A percentile compares a stretch with the other conserved stretches of the same genome.
Conservation (phyloP, 2,329 filamentous ascomycete genomes). For the Pyricularia grisea region DNA sequence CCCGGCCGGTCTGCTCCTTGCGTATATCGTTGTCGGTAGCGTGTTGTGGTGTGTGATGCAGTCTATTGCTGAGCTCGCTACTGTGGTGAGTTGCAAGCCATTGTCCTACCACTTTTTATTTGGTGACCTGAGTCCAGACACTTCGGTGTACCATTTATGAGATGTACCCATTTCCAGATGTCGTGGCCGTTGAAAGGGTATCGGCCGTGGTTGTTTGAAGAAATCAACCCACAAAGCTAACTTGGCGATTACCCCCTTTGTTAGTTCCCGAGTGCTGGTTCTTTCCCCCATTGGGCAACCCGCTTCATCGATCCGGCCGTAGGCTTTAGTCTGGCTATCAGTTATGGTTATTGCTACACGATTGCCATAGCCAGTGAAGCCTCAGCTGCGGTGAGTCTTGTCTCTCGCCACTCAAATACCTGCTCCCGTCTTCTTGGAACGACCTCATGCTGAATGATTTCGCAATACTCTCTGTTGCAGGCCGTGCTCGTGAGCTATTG, state of each 20-base stretch:
- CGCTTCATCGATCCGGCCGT: slow-evolving; percentile 3
- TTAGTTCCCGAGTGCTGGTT: background rate
- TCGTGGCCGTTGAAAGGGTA: background rate
- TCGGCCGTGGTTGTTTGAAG: background rate
- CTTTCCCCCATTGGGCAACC: slow-evolving; percentile 2
- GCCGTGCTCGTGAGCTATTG: background rate
- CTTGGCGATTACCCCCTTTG: background rate
- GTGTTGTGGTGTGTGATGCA: background rate
- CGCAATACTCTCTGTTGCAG: background rate
- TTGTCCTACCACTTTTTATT: background rate
- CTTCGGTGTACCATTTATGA: background rate
- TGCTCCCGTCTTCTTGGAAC: background rate
- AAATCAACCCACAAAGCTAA: background rate
- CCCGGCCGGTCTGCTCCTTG: background rate
- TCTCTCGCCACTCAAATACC: background rate
- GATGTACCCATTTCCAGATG: background rate
- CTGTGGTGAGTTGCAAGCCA: background rate
- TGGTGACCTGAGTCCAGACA: background rate
- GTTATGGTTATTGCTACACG: slow-evolving; percentile 3
- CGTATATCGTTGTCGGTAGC: background rate
- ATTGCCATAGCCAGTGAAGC: background rate
- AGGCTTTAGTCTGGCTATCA: slow-evolving; percentile 1
- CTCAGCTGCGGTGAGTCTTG: background rate
- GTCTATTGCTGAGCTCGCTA: background rate
- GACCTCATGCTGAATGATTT: background rate